Conservation (phyloP, 2,329 filamentous ascomycete species). For the Alternaria sp. region DNA sequence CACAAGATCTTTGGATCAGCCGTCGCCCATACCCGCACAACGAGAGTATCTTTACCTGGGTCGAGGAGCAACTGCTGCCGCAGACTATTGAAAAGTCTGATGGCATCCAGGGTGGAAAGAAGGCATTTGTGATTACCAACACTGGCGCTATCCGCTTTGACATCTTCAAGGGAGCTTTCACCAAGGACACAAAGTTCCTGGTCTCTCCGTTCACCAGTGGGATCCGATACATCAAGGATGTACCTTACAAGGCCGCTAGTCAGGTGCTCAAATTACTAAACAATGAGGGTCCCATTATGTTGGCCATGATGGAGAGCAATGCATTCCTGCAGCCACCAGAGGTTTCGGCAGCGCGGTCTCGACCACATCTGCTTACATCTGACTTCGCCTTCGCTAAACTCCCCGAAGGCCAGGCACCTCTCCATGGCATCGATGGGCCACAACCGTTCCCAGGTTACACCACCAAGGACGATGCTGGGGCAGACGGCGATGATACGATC, state of each 20-base stretch:
- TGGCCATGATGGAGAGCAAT: conserved; percentile 35
- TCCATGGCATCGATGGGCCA: conserved; percentile 6
- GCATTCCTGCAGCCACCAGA: conserved; percentile 54
- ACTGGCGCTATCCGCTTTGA: conserved; percentile 94
- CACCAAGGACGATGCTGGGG: conserved; percentile 81
- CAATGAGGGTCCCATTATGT: conserved; percentile 60
- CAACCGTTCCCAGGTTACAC: conserved; percentile 79
- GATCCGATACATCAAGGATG: conserved; percentile 77
- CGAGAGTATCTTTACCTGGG: conserved; percentile 80
- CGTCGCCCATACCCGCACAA: conserved; percentile 75
- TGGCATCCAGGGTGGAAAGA: conserved; percentile 56
- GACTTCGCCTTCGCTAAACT: conserved; percentile 2
- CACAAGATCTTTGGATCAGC: conserved; percentile 80
- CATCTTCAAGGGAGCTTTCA: conserved; percentile 91
- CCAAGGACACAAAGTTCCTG: conserved; percentile 82
- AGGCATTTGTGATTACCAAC: conserved; percentile 79
- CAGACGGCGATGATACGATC: conserved; percentile 87
- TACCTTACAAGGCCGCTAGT: conserved; percentile 77
- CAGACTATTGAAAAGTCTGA: conserved; percentile 61
- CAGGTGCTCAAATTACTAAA: conserved; percentile 69
- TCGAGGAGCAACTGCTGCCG: conserved; percentile 77
- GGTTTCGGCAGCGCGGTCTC: conserved; percentile 43
- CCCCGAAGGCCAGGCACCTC: conserved; percentile 17
- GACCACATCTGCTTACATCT: conserved; percentile 25
- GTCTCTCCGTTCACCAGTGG: conserved; percentile 86